Conservation (phyloP, 2,329 filamentous ascomycete species). For the Epichloe sibirici region DNA sequence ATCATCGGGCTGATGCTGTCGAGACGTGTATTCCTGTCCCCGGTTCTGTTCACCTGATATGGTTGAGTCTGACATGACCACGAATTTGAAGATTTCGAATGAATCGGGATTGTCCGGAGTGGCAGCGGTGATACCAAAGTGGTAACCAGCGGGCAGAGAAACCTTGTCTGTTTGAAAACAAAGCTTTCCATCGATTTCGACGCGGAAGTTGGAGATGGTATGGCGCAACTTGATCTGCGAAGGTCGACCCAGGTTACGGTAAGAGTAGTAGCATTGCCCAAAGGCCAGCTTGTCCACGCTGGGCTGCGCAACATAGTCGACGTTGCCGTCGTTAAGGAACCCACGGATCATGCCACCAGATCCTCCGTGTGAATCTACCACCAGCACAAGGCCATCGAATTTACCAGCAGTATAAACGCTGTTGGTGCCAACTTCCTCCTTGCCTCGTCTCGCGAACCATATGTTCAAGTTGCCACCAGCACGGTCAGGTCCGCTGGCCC, state of each 20-base stretch:
- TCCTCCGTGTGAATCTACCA: constrained; percentile 74
- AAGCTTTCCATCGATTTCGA: constrained; percentile 64
- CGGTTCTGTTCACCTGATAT: constrained; percentile 9
- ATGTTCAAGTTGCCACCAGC: constrained; percentile 84
- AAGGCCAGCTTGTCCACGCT: constrained; percentile 80
- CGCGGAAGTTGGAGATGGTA: constrained; percentile 52
- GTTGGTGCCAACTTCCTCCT: constrained; percentile 50
- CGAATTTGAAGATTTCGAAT: constrained; percentile 84
- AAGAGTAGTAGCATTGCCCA: constrained; percentile 80
- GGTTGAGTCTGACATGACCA: constrained; percentile 49
- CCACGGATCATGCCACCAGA: constrained; percentile 70
- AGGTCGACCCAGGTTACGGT: constrained; percentile 81
- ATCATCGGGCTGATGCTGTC: constrained; percentile 16
- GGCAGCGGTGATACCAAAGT: constrained; percentile 76
- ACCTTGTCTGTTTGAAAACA: constrained; percentile 83
- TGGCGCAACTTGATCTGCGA: constrained; percentile 66
- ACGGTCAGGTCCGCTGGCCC: constrained; percentile 73
- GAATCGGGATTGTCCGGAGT: constrained; percentile 88
- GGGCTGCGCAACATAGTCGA: constrained; percentile 64
- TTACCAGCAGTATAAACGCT: constrained; percentile 75
- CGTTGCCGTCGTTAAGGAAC: constrained; percentile 84
- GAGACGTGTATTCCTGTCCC: constrained; percentile 5
- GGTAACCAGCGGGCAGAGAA: constrained; percentile 65
- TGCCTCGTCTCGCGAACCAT: constrained; percentile 70
- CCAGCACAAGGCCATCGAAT: constrained; percentile 84